These are phyloP conservation scores for Elongisporangium undulatum DNA, from an alignment of 352 stramenopile genomes.

Conservation along the genomic window DNA sequence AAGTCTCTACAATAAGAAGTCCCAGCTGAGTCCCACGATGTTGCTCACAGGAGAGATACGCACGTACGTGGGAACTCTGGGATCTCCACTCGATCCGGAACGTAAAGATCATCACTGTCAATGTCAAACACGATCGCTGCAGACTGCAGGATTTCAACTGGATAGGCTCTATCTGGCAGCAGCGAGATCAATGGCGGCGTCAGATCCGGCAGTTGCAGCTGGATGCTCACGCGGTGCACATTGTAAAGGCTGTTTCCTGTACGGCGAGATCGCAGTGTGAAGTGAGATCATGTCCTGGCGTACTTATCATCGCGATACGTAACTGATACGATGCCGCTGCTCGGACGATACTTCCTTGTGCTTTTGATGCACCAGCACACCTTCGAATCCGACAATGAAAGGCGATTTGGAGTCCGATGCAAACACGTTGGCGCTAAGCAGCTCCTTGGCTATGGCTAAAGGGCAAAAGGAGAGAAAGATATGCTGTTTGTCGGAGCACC, in stretches of 20 bases:
- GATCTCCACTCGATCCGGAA: slow-evolving; percentile 56
- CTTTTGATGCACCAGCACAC: slow-evolving; percentile 39
- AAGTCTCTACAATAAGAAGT: neutral
- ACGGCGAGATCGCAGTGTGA: slow-evolving; percentile 1
- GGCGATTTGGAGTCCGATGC: slow-evolving; percentile 14
- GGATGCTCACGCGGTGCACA: slow-evolving; percentile 42
- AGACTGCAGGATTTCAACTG: slow-evolving; percentile 39
- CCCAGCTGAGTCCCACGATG: no score
- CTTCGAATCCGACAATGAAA: slow-evolving; percentile 56
- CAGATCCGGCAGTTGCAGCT: slow-evolving; percentile 19
- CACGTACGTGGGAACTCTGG: slow-evolving; percentile 62
- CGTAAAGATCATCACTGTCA: slow-evolving; percentile 65
- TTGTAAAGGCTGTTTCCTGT: slow-evolving; percentile 72
- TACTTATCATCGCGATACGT: neutral
- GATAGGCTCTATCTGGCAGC: slow-evolving; percentile 16
- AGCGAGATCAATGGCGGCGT: neutral
- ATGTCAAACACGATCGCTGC: slow-evolving; percentile 56
- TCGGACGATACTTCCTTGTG: slow-evolving; percentile 31
- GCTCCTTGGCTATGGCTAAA: slow-evolving; percentile 19
- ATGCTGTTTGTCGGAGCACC: slow-evolving; percentile 19
- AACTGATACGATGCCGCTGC: slow-evolving; percentile 50
- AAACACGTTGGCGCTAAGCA: slow-evolving; percentile 35
- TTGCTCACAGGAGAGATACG: neutral
- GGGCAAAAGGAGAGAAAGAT: slow-evolving; percentile 55
- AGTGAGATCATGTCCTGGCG: neutral